Base-by-base conservation (phyloP, 495 filamentous ascomycete species). In the Cryomyces minteri region DNA sequence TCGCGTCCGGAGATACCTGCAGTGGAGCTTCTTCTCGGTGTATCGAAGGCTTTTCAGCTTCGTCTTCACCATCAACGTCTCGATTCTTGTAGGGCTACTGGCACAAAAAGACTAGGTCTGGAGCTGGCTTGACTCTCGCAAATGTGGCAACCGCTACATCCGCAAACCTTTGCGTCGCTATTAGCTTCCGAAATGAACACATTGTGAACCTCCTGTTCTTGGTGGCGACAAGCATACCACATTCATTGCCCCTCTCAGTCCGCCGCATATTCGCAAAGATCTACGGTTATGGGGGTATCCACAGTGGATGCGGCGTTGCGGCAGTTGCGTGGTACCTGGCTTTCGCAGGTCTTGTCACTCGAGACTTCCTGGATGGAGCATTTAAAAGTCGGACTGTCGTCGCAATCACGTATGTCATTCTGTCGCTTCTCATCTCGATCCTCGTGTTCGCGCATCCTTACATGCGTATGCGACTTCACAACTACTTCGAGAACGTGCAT, bases 401-500 rank as follows among this genome's bases (percentile, higher is more conserved):
- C 5, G n/a, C 32, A 31, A 12, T 48, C n/a, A 43, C 32, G 5
- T 47, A 25, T 31, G 8, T 53, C 9, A 49, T 56, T 8, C 32
- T 62, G 5, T n/a, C 49, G 5, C 46, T 67, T 11, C 46, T 68
- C 31, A 18, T 61, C 8, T 43, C 47, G 6, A 65, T 68, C 51
- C 48, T 68, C 37, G 48, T 50, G 6, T 56, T 64, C 12, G 57
- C 60, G 7, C 57, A 68, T 52, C 79, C 79, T 0, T 43, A 54
- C 1, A 51, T 81, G 10, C 70, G 79, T 11, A 57, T 62, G 29
- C 61, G 54, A 18, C 60, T 64, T 43, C 79, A 84, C 57, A 71
- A 84, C 62, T 62, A 66, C 43, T 85, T 83, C 51, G 80, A 85
- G 58, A 61, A 65, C 41, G 68, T 72, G 41, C 80, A 85, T 53